Percentiles rank a stretch among this genome's conserved stretches.
Evolutionary conservation across 345 rosid species (phyloP).

Genomic region (Cardamine chenopodiifolia): DNA sequence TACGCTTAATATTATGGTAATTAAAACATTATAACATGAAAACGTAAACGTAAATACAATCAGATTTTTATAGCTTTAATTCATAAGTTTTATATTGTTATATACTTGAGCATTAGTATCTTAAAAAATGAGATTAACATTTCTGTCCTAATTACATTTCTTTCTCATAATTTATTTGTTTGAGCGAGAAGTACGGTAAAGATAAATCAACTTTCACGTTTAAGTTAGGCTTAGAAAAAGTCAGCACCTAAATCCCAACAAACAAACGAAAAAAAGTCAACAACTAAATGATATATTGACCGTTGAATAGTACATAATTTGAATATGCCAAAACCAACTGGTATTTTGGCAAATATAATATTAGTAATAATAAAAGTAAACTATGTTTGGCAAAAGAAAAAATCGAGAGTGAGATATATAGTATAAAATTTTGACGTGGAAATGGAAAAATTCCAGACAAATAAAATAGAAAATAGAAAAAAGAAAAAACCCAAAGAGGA

Average conservation of each 20-base stretch:
- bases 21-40: background rate
- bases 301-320: constrained; percentile 8
- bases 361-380: background rate
- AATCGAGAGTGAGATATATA: constrained; percentile 9
- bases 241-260: constrained; percentile 34
- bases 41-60: background rate
- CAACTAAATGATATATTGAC: constrained; percentile 29
- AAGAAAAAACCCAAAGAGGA: background rate
- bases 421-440: constrained; percentile 19
- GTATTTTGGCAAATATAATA: constrained; percentile 12
- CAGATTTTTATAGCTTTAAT: background rate
- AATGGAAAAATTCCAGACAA: constrained; percentile 35
- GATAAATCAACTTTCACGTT: constrained; percentile 15
- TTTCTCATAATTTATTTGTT: background rate
- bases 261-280: constrained; percentile 8
- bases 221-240: constrained; percentile 8
- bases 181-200: constrained; percentile 27
- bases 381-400: background rate
- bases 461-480: background rate
- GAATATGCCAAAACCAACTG: background rate
- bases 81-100: background rate
- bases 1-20: background rate
- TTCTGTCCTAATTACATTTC: too few species aligned
- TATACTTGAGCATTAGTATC: background rate
- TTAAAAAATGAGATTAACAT: too few species aligned